Base-by-base conservation (phyloP, 352 stramenopile species). In the Globisporangium cylindrosporum region DNA sequence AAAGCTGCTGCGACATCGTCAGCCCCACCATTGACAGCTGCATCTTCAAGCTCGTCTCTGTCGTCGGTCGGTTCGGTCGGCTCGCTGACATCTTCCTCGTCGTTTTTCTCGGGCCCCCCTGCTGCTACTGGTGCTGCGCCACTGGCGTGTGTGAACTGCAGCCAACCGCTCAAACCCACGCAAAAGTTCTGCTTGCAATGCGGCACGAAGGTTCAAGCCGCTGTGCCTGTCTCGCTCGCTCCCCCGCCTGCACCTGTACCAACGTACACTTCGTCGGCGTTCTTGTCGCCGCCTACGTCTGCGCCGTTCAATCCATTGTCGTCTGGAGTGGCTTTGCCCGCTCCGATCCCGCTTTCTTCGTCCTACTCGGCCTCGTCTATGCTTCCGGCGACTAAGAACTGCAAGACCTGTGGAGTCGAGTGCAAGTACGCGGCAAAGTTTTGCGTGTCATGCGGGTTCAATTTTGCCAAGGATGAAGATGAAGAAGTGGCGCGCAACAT, bases 161-260 rank as follows among this genome's bases (percentile, higher is more conserved):
- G 53, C 22, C 72, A 82, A 29, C 51, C 81, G 48, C 66, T 92
- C 29, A 92, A 91, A 49, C 72, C 80, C 0, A 67, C 74, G 7
- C 79, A 91, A 36, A 94, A 94, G 54, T 94, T 93, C 49, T 94
- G 87, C 70, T 58, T 92, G 20, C 82, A 90, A 51, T 94, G 87
- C 64, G 87, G 87, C 49, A 90, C 82, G 10, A 89, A 89, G 46
- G 82, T 82, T 32, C 60, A 55, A 36, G n/a, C 27, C 14, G n/a
- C 59, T 59, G 32, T 61, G 1, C 59, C 61, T 6, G 29, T 64
- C 25, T 57, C 57, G 2, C 51, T 66, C 15, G 18, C 48, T 12
- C 24, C 69, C 1, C 27, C 65, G 14, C 22, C 61, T 1, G 22
- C 48, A 8, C n/a, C 71, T 4, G 36, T 61, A 20, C 22, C 61